A percentile compares a stretch with the other conserved stretches of the same genome.
Evolutionary conservation across 2,329 filamentous ascomycete species (phyloP).

Genomic region (Rugonectria rugulosa): DNA sequence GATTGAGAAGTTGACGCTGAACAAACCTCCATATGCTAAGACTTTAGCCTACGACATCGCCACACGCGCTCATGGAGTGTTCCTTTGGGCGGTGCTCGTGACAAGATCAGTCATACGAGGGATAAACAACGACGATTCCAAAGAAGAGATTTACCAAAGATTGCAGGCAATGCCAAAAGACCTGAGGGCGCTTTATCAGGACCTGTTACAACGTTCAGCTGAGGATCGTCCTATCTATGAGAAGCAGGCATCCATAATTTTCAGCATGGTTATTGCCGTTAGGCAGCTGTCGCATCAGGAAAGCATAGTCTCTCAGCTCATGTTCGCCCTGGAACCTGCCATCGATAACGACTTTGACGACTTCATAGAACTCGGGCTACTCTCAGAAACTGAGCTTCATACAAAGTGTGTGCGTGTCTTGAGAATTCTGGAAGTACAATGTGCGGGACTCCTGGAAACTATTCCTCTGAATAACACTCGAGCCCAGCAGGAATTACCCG

Average conservation of each 20-base stretch:
- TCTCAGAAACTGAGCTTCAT: too few relatives aligned
- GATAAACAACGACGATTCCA: background rate
- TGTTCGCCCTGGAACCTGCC: too few relatives aligned
- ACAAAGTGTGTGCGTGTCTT: too few relatives aligned
- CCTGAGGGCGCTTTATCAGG: background rate
- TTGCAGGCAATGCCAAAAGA: background rate
- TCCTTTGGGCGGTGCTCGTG: constrained; percentile 9
- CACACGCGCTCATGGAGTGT: background rate
- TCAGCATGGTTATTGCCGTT: background rate
- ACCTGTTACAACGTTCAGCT: background rate
- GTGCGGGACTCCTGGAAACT: too few relatives aligned
- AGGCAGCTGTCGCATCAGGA: background rate
- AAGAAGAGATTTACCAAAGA: background rate
- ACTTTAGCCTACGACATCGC: background rate
- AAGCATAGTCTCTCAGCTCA: background rate
- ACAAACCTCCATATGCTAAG: too few relatives aligned
- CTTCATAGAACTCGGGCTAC: too few relatives aligned
- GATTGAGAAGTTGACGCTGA: too few relatives aligned
- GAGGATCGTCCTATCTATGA: background rate
- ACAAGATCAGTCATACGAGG: constrained; percentile 7
- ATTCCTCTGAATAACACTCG: too few relatives aligned
- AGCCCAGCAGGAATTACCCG: background rate
- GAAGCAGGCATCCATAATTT: background rate
- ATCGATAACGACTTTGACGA: too few relatives aligned
- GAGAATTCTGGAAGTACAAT: too few relatives aligned